Evolutionary conservation across 345 rosid species (phyloP), one percentile per base, ranked within the genome.

Genomic region (Streptanthus diversifolius): DNA sequence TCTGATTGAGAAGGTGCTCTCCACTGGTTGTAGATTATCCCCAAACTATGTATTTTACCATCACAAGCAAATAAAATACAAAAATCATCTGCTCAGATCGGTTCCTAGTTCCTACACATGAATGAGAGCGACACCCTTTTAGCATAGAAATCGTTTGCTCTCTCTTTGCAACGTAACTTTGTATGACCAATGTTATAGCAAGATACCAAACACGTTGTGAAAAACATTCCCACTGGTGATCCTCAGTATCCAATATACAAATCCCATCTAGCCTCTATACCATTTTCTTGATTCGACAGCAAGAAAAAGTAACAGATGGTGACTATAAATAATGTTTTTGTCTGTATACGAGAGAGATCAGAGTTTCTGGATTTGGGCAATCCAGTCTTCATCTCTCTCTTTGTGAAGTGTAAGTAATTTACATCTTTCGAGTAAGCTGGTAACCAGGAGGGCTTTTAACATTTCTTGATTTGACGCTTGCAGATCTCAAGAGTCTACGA

Each of bases 401-500:
- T 32, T 22, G 22, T 27, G 4, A 40, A 54, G 37, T 45, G 17
- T n/a, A 2, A 54, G 56, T 40, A 24, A 37, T 25, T 74, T 58
- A 74, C 60, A 68, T 27, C 40, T 74, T 57, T 14, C 13, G 53
- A 47, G 72, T 56, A 58, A 56, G 35, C 10, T 25, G 73, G 22
- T 66, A 67, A 74, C 72, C 72, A 37, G 78, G 67, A 45, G 78
- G 72, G 61, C 22, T 74, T 44, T 35, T 66, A 18, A 80, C 77
- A 68, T 72, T 85, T 54, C 65, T 74, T 45, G 96, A 83, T 33
- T 86, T 76, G 36, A 93, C 75, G 82, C 98, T 93, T 45, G 97
- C 98, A 35, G 88, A 85, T 81, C 92, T 84, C 82, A 93, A 67
- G 68, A 93, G 92, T 66, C 86, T 82, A 2, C 92, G 91, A 83